Evolutionary conservation across 192 early-diverging fungal species (phyloP), one percentile per base, ranked within the genome.

Genomic region (Jimgerdemannia lactiflua): DNA sequence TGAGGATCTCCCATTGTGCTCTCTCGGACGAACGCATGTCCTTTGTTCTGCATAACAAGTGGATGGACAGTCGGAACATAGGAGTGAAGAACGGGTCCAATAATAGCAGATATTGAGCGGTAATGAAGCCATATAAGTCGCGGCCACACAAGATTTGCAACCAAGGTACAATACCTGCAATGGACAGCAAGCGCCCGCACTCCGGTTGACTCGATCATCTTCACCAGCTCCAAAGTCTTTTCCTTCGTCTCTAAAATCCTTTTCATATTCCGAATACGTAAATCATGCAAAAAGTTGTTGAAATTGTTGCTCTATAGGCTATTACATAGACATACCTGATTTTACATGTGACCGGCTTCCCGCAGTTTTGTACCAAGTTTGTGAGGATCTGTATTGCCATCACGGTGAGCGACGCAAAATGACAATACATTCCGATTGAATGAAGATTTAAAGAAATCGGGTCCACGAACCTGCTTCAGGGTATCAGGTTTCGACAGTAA

Each of bases 101-200:
- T 29, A 29, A 29, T 1, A 29, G 29, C 29, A 29, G 29, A 29
- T 29, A 29, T 29, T 29, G 29, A 1, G 29, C 1, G 1, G 29
- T 29, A 29, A 29, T 29, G 29, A 49, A 44, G 43, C 2, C 2
- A 67, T 39, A 29, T 63, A 17, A 1, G 14, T 29, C 19, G 76
- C 71, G 49, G 49, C 49, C 49, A 59, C 29, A 59, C 14, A 14
- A 59, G 49, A 14, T 59, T 59, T 6, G 14, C 49, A 10, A 59
- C 6, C 14, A 59, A 10, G 49, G 14, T 0, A 10, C 49, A 59
- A 14, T 82, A 91, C 83, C 95, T 88, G 77, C 96, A 98, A 77
- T 99, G 97, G 39, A 99, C 88, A 0, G 92, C 92, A 41, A 99
- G 80, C 9, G 96, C 96, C 17, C 88, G 89, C 39, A 99, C 89